A percentile compares a stretch with the other conserved stretches of the same genome.
Conservation (phyloP, 2,329 filamentous ascomycete species). For the Colletotrichum echinochloae region DNA sequence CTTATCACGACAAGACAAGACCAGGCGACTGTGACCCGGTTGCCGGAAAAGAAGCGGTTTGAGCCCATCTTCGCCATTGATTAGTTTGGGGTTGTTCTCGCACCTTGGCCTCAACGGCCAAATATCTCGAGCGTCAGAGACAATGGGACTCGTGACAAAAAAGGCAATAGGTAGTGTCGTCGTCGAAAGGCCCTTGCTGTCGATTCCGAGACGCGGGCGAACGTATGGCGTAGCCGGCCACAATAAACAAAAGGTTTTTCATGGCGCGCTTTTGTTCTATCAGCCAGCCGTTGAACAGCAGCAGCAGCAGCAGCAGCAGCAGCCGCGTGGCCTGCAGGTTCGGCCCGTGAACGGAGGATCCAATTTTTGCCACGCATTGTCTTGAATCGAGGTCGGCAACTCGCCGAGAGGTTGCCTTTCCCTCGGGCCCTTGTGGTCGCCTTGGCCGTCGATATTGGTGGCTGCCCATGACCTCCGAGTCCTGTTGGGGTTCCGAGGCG, state of each 20-base stretch:
- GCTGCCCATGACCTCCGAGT: not conserved
- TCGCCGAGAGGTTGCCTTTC: slow-evolving; percentile 5
- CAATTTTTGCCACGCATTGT: not conserved
- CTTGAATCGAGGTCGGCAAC: not conserved
- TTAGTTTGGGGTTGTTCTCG: slow-evolving; percentile 1
- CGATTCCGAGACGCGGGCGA: not conserved
- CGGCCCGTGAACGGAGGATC: not conserved
- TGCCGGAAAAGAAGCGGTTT: slow-evolving; percentile 12
- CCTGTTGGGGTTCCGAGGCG: not conserved
- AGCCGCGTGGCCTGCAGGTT: too few relatives aligned
- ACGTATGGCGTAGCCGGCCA: not conserved
- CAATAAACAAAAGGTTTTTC: not conserved
- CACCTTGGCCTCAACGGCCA: not conserved
- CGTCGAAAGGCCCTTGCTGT: not conserved
- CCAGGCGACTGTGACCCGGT: slow-evolving; percentile 13
- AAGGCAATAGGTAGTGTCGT: not conserved
- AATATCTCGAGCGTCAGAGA: not conserved
- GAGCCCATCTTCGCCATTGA: slow-evolving; percentile 3
- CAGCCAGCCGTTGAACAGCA: slow-evolving; percentile 5
- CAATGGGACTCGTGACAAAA: not conserved
- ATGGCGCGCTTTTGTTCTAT: slow-evolving; percentile 6
- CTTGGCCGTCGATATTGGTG: not conserved
- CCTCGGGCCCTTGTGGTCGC: slow-evolving; percentile 2
- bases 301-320: not conserved
- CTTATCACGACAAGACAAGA: slow-evolving; percentile 8